Percentiles rank a stretch among this genome's conserved stretches.
Evolutionary conservation across 1,139 yeast genomes (phyloP).

Genomic region (Blastobotrys buckinghamii): DNA sequence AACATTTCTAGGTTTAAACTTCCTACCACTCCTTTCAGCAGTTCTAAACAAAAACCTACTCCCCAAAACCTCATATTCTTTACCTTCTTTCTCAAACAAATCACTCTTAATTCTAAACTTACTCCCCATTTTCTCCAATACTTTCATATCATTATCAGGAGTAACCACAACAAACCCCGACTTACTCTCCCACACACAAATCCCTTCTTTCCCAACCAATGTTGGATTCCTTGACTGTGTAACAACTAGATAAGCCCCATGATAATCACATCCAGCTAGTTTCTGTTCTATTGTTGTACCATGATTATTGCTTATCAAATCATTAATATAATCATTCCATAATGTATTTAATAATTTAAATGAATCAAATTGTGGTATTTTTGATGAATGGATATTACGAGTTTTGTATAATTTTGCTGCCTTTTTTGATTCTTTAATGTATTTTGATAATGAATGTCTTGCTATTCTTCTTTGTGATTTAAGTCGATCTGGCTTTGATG

Average conservation of each 20-base stretch:
- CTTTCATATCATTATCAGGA: conserved; percentile 18
- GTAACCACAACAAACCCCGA: conserved; percentile 48
- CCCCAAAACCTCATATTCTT: conserved; percentile 66
- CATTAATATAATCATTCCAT: conserved; percentile 59
- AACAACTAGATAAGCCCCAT: conserved; percentile 67
- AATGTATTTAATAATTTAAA: conserved; percentile 48
- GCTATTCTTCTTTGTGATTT: conserved; percentile 6
- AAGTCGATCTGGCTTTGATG: conserved; percentile 5
- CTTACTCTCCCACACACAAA: conserved; percentile 84
- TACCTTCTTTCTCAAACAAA: conserved; percentile 22
- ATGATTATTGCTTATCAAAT: conserved; percentile 37
- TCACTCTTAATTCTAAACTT: conserved; percentile 37
- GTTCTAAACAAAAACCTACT: conserved; percentile 72
- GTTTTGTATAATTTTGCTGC: conserved; percentile 23
- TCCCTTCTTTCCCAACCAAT: conserved; percentile 63
- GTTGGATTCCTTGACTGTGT: conserved; percentile 51
- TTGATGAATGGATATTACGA: not conserved
- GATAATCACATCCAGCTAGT: conserved; percentile 74
- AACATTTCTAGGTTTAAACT: conserved; percentile 72
- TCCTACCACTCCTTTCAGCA: conserved; percentile 76
- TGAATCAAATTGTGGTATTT: conserved; percentile 38
- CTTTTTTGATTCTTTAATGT: conserved; percentile 5
- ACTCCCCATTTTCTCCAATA: conserved; percentile 53
- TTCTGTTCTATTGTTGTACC: conserved; percentile 33
- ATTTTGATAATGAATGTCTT: conserved; percentile 5